Base-by-base conservation (phyloP, 2,329 filamentous ascomycete genomes). In the Aspergillus fumigatiaffinis region DNA sequence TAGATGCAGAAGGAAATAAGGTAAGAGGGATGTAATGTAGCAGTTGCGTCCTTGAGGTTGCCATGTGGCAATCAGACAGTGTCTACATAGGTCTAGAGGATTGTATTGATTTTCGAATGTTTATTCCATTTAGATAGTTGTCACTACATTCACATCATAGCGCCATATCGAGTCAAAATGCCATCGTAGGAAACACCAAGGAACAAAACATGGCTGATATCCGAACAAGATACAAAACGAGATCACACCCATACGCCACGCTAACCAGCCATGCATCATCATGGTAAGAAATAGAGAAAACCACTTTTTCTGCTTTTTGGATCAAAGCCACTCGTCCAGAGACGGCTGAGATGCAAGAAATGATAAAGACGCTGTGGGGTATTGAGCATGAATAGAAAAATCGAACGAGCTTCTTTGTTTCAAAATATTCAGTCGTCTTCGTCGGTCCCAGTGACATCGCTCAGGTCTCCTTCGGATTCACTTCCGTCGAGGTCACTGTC, bases 381-480 rank as follows among this genome's bases (percentile, higher is more conserved):
- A 52, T 38, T 28, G 42, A 28, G 52, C 47, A 25, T 47, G 23
- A 23, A 46, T 46, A 38, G 38, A 38, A 23, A 38, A 26, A 53
- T 53, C 17, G 44, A 23, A 14, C 20, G n/a, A 25, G 21, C 3
- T 35, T 28, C 4, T 35, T 14, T 21, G 32, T 35, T 38, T n/a
- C 28, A 8, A 17, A 23, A 12, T 25, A 12, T 23, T 50, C 29
- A 25, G 60, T 52, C 66, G 50, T 79, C 78, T 3, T 80, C 77
- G 21, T 79, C 78, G 17, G 71, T 73, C 41, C 68, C 75, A 0
- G 77, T 78, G 23, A 75, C 75, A 17, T 73, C 74, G 35, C 77
- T 76, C 3, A 75, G 69, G 10, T 69, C 70, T 9, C 63, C 66
- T n/a, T 74, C 74, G 55, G 53, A 57, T 10, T 56, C 61, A 9